Evolutionary conservation across 768 basidiomycete genomes (phyloP), one percentile per base, ranked within the genome.

Genomic region (Mycena vulgaris): DNA sequence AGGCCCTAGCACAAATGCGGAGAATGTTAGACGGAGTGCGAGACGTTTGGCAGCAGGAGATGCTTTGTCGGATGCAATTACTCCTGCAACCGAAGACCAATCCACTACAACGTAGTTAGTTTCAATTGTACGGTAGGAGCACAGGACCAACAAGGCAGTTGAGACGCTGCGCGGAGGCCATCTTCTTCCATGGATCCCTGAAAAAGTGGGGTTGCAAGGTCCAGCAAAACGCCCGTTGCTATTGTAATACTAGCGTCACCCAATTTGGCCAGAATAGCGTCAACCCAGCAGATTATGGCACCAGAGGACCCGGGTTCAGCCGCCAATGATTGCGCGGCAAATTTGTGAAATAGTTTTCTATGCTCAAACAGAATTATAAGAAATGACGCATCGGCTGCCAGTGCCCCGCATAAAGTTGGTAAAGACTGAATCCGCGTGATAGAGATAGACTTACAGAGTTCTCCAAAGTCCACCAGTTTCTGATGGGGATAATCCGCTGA

Each of bases 31-130:
- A 31, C 83, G 85, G n/a, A 89, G 73, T 9, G 89, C 85, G 47
- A 94, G 77, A 5, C 92, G 87, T 73, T 85, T 86, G 7, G 90
- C 85, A 23, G 91, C 90, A 30, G 89, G 87, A 23, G 93, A 94
- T 25, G 83, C 79, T 27, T 82, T 71, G 21, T 83, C 79, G 2
- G 90, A 91, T 14, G 82, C 79, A 19, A 92, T 78, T 10, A 86
- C 76, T 17, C 74, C 76, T 11, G 83, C 75, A 30, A 92, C 74
- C 48, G 79, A 81, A n/a, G 79, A 65, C 91, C 89, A 94, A 52
- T 88, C 93, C 92, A 75, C 35, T 35, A 64, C 2, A 64, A 45
- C 23, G 53, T 40, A 79, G 72, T 68, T n/a, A 49, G 25, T 10
- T 61, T 60, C 52, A 58, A 55, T 33, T 67, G 47, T 19, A n/a